phyloP scores from a whole-genome alignment of 2,329 filamentous ascomycete species.

The Trichoderma harzianum region DNA sequence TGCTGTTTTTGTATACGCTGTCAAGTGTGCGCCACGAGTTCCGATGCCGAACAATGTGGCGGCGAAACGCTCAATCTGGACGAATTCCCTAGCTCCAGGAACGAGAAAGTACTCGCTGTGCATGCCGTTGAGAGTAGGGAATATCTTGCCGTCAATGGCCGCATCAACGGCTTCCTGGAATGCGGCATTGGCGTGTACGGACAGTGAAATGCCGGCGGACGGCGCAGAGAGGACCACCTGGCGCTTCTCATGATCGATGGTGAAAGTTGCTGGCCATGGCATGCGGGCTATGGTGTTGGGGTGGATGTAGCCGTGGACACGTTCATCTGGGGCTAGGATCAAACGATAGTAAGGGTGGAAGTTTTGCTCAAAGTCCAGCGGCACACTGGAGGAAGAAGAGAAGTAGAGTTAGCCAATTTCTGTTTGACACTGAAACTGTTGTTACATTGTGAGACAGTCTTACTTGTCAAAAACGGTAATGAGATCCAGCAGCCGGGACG shows the following conservation, averaged over 20 bases:
- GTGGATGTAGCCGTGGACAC: constrained; percentile 50
- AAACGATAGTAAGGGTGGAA: constrained; percentile 43
- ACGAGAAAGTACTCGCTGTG: constrained; percentile 45
- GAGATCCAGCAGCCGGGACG: constrained; percentile 35
- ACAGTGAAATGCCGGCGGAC: constrained; percentile 24
- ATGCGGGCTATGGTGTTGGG: constrained; percentile 44
- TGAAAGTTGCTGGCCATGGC: constrained; percentile 44
- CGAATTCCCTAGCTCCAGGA: constrained; percentile 35
- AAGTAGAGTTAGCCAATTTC: neutral
- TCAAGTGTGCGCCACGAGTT: constrained; percentile 64
- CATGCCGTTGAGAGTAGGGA: constrained; percentile 37
- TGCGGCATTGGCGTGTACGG: constrained; percentile 35
- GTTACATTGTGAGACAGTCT: constrained; percentile 2
- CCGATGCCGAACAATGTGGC: constrained; percentile 64
- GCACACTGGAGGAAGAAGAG: constrained; percentile 39
- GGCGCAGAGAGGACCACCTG: constrained; percentile 33
- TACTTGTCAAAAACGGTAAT: constrained; percentile 44
- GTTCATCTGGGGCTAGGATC: constrained; percentile 41
- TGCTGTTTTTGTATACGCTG: constrained; percentile 48
- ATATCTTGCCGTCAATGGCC: constrained; percentile 35
- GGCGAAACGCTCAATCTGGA: constrained; percentile 58
- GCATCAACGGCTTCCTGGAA: constrained; percentile 40
- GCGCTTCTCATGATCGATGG: constrained; percentile 31
- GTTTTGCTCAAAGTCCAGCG: constrained; percentile 40
- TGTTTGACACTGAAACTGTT: neutral